phyloP scores from a whole-genome alignment of 2,329 filamentous ascomycete genomes.

The Diplodia sapinea region DNA sequence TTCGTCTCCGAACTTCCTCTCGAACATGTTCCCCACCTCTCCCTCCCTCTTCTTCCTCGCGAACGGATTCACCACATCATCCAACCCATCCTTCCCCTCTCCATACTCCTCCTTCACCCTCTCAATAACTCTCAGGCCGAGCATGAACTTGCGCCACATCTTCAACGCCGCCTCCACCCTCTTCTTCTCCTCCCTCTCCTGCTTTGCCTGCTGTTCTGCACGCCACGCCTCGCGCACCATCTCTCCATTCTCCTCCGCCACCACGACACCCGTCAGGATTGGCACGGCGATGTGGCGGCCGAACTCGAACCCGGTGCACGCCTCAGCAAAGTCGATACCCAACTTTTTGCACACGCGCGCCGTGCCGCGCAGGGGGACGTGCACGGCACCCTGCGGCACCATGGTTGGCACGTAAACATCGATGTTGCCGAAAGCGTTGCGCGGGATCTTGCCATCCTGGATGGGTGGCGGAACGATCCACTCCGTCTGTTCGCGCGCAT shows the following conservation, averaged over 20 bases:
- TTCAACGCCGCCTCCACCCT: slow-evolving; percentile 73
- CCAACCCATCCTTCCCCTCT: slow-evolving; percentile 45
- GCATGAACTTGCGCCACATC: slow-evolving; percentile 85
- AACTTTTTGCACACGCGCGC: slow-evolving; percentile 83
- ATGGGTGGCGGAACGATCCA: slow-evolving; percentile 95
- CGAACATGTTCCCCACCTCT: slow-evolving; percentile 34
- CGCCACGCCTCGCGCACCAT: slow-evolving; percentile 78
- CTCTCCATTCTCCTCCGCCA: slow-evolving; percentile 79
- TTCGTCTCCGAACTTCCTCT: slow-evolving; percentile 32
- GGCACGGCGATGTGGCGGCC: slow-evolving; percentile 93
- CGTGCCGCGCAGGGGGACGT: slow-evolving; percentile 79
- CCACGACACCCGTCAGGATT: slow-evolving; percentile 86
- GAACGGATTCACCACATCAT: slow-evolving; percentile 62
- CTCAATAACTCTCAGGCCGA: slow-evolving; percentile 82
- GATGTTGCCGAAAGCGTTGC: slow-evolving; percentile 95
- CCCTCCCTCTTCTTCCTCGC: slow-evolving; percentile 50
- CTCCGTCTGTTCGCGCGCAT: slow-evolving; percentile 82
- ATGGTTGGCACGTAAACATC: slow-evolving; percentile 94
- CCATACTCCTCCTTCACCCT: slow-evolving; percentile 79
- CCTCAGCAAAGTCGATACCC: slow-evolving; percentile 87
- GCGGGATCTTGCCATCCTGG: slow-evolving; percentile 82
- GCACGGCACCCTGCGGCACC: slow-evolving; percentile 83
- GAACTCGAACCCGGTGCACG: slow-evolving; percentile 95
- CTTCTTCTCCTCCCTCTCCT: slow-evolving; percentile 80
- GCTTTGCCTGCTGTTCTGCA: slow-evolving; percentile 73